Percentiles rank a stretch among this genome's conserved stretches.
phyloP scores from a whole-genome alignment of 495 filamentous ascomycete genomes.

The Penicillium simplicissimum region DNA sequence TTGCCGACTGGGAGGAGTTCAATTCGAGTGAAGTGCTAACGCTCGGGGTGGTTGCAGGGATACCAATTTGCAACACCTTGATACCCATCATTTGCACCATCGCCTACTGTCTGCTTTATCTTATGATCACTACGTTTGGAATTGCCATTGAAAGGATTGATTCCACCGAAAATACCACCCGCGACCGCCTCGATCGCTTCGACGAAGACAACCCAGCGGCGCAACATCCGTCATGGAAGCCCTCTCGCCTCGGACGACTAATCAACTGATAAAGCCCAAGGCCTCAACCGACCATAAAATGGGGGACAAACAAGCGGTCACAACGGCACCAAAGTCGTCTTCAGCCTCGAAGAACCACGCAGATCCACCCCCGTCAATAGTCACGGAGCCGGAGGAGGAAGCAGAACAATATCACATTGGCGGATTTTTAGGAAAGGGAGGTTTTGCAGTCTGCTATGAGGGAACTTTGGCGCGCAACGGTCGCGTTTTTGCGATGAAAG shows the following conservation, averaged over 20 bases:
- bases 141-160: conserved; percentile 20
- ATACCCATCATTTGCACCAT: conserved; percentile 24
- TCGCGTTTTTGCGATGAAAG: conserved; percentile 80
- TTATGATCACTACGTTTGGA: conserved; percentile 25
- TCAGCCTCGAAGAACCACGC: conserved; percentile 58
- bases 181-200: conserved; percentile 25
- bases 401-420: conserved; percentile 81
- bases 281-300: conserved; percentile 46
- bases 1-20: conserved; percentile 22
- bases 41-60: conserved; percentile 31
- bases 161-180: conserved; percentile 11
- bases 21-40: conserved; percentile 17
- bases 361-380: conserved; percentile 72
- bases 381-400: conserved; percentile 72
- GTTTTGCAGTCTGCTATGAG: conserved; percentile 89
- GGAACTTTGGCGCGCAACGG: conserved; percentile 66
- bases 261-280: conserved; percentile 53
- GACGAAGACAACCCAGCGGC: conserved; percentile 7
- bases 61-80: conserved; percentile 29
- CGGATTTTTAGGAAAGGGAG: conserved; percentile 84
- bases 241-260: conserved; percentile 70
- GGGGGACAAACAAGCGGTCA: conserved; percentile 56
- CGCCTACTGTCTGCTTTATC: conserved; percentile 18
- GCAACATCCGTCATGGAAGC: conserved; percentile 58
- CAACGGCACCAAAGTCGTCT: conserved; percentile 44